These are phyloP conservation scores for Diaporthe vexans DNA, from an alignment of 2,329 filamentous ascomycete genomes.

Conservation along the genomic window DNA sequence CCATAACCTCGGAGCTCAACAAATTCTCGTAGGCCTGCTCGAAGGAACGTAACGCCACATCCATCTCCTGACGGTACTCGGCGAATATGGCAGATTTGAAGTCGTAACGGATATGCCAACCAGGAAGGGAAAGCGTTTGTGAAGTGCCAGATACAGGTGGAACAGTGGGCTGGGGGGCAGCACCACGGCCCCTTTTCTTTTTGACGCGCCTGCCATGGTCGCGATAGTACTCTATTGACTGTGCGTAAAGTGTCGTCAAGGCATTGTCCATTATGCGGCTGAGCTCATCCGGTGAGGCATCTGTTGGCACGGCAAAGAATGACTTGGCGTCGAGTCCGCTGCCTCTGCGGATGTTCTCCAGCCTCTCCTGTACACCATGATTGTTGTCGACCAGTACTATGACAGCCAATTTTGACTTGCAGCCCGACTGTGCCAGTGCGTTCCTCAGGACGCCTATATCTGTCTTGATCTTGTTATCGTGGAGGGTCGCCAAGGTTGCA, in stretches of 20 bases:
- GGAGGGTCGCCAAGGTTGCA: conserved; percentile 78
- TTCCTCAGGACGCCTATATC: conserved; percentile 86
- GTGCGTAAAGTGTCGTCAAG: conserved; percentile 78
- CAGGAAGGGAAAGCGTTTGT: conserved; percentile 84
- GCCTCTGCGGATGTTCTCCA: conserved; percentile 83
- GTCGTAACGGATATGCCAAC: conserved; percentile 95
- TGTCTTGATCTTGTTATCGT: conserved; percentile 88
- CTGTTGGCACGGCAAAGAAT: conserved; percentile 86
- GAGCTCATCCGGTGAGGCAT: conserved; percentile 79
- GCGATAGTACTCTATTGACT: conserved; percentile 90
- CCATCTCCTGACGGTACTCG: conserved; percentile 94
- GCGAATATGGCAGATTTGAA: conserved; percentile 93
- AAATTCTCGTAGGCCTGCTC: conserved; percentile 89
- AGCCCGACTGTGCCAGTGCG: conserved; percentile 76
- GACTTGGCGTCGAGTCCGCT: conserved; percentile 87
- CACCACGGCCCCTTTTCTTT: conserved; percentile 86
- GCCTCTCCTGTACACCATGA: conserved; percentile 72
- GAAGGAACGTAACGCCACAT: conserved; percentile 86
- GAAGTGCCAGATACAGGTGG: conserved; percentile 88
- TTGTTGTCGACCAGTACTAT: conserved; percentile 82
- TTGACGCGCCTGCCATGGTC: conserved; percentile 93
- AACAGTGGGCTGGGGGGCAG: conserved; percentile 83
- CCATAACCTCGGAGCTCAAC: conserved; percentile 86
- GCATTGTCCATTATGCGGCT: conserved; percentile 81
- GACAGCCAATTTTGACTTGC: conserved; percentile 83